Conservation (phyloP, 495 filamentous ascomycete genomes). For the Neurospora sp. region DNA sequence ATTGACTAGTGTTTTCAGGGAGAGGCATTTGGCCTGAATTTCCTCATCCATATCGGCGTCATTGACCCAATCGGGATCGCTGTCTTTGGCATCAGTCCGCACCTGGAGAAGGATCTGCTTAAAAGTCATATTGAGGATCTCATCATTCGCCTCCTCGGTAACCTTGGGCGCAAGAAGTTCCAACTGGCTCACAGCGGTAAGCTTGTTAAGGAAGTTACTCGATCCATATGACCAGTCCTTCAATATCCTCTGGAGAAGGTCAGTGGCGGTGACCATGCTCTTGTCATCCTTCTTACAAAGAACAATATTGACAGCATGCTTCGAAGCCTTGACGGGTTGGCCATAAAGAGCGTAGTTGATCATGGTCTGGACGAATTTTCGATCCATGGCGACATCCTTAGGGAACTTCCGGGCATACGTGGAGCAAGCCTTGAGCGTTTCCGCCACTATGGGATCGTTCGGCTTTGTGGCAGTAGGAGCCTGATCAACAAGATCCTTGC, state of each 20-base stretch:
- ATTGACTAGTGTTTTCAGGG: constrained; percentile 84
- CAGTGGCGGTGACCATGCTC: constrained; percentile 71
- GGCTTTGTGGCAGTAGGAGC: constrained; percentile 57
- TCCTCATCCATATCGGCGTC: constrained; percentile 68
- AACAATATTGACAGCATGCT: constrained; percentile 85
- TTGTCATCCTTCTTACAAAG: constrained; percentile 72
- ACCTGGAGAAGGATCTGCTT: constrained; percentile 64
- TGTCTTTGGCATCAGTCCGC: constrained; percentile 42
- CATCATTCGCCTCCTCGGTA: constrained; percentile 61
- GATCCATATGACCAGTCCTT: constrained; percentile 69
- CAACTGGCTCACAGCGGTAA: constrained; percentile 76
- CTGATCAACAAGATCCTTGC: constrained; percentile 69
- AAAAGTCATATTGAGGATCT: constrained; percentile 69
- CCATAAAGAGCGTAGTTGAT: constrained; percentile 73
- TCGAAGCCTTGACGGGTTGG: constrained; percentile 70
- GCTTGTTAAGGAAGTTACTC: constrained; percentile 68
- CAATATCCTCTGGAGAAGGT: constrained; percentile 63
- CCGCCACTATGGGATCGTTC: constrained; percentile 61
- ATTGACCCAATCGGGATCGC: constrained; percentile 53
- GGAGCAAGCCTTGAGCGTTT: constrained; percentile 86
- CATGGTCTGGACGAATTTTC: constrained; percentile 74
- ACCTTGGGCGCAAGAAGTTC: constrained; percentile 66
- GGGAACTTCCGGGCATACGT: constrained; percentile 80
- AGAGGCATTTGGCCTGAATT: constrained; percentile 73
- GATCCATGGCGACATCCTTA: constrained; percentile 72